phyloP scores from a whole-genome alignment of 169 alveolate genomes.

The Cryptosporidium xiaoi region DNA sequence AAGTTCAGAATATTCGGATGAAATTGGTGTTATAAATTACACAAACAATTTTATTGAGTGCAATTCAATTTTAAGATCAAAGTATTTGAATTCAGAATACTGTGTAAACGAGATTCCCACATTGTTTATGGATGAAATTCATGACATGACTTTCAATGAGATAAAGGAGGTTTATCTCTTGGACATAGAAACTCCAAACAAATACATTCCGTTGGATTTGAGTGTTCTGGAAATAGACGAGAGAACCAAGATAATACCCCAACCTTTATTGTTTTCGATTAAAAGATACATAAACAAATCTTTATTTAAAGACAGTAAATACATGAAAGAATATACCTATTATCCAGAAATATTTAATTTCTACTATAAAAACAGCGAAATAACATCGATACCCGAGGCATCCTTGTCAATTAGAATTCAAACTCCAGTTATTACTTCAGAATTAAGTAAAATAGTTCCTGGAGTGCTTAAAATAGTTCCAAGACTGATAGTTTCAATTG shows the following conservation, averaged over 20 bases:
- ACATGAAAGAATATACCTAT: not conserved
- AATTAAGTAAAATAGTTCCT: conserved; percentile 4
- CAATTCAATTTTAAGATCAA: conserved; percentile 2
- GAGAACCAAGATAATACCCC: conserved; percentile 6
- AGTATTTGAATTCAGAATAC: conserved; percentile 19
- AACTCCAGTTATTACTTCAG: conserved; percentile 25
- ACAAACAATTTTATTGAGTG: conserved; percentile 20
- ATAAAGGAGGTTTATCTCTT: conserved; percentile 10
- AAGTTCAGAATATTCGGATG: not conserved
- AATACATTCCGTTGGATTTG: conserved; percentile 35
- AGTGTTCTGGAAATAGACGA: not conserved
- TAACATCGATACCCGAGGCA: conserved; percentile 17
- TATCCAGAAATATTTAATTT: conserved; percentile 33
- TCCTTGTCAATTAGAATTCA: conserved; percentile 22
- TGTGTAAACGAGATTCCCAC: conserved; percentile 17
- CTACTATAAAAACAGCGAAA: conserved; percentile 22
- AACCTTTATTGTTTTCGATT: conserved; percentile 24
- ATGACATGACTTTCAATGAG: not conserved
- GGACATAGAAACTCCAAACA: conserved; percentile 27
- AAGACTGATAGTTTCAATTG: conserved; percentile 25
- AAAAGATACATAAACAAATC: conserved; percentile 1
- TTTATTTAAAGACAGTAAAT: not conserved
- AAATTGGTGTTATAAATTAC: not conserved
- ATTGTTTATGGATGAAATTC: not conserved
- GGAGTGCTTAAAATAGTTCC: conserved; percentile 20